These are phyloP conservation scores for Rhypophila decipiens DNA, from an alignment of 495 filamentous ascomycete genomes.

Conservation along the genomic window DNA sequence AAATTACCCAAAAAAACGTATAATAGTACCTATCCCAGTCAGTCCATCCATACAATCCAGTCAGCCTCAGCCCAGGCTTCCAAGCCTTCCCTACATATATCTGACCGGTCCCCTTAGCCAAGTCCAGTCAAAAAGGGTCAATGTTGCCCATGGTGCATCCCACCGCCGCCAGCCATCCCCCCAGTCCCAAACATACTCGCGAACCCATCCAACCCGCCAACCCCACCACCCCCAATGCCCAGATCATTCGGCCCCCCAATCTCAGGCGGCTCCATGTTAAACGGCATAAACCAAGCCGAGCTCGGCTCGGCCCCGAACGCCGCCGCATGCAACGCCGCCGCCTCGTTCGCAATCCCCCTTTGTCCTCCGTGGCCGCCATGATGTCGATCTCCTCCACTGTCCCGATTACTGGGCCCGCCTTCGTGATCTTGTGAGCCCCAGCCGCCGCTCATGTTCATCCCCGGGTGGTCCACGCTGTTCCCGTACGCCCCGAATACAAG, in stretches of 20 bases:
- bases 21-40: too few relatives aligned
- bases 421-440: slow-evolving; percentile 13
- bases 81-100: too few relatives aligned
- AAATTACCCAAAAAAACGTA: too few relatives aligned
- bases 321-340: slow-evolving; percentile 21
- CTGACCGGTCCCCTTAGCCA: too few relatives aligned
- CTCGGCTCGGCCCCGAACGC: slow-evolving; percentile 44
- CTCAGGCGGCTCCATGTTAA: slow-evolving; percentile 77
- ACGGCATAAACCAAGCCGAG: slow-evolving; percentile 89
- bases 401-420: slow-evolving; percentile 7
- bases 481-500: slow-evolving; percentile 72
- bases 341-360: slow-evolving; percentile 6
- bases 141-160: slow-evolving; percentile 21
- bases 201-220: slow-evolving; percentile 30
- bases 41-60: too few relatives aligned
- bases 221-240: slow-evolving; percentile 29
- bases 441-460: slow-evolving; percentile 11
- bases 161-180: slow-evolving; percentile 9
- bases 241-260: slow-evolving; percentile 49
- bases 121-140: too few relatives aligned
- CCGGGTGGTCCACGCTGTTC: slow-evolving; percentile 24
- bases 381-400: slow-evolving; percentile 7
- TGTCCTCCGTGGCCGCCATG: slow-evolving; percentile 3
- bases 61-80: too few relatives aligned
- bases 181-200: slow-evolving; percentile 32